phyloP scores from a whole-genome alignment of 441 rosid species.

The Lepidium campestre region DNA sequence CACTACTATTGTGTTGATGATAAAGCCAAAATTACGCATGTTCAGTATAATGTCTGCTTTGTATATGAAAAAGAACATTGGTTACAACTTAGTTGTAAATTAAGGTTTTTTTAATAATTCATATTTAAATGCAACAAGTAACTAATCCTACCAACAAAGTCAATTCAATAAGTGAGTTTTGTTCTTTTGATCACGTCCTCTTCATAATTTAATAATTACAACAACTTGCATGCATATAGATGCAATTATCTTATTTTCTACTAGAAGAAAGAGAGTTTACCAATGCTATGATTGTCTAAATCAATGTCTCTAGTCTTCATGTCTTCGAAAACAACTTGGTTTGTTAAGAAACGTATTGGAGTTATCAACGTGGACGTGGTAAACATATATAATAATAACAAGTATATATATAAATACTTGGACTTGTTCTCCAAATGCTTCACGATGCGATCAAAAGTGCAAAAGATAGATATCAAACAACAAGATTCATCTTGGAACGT shows the following conservation, averaged over 20 bases:
- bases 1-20: no score
- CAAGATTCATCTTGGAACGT: constrained; percentile 5
- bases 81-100: background rate
- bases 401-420: background rate
- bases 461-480: constrained; percentile 1
- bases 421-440: background rate
- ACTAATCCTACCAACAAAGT: background rate
- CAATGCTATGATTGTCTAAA: background rate
- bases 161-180: background rate
- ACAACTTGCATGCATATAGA: background rate
- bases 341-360: no score
- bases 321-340: no score
- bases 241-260: background rate
- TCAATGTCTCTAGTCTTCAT: background rate
- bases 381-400: no score
- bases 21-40: no score
- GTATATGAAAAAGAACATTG: background rate
- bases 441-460: background rate
- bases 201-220: background rate
- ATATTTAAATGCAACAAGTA: background rate
- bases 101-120: background rate
- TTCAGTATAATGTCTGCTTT: background rate
- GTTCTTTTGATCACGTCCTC: background rate
- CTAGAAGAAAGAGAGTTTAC: background rate
- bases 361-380: no score